A percentile compares a stretch with the other conserved stretches of the same genome.
These are phyloP conservation scores for Cladobotryum protrusum DNA, from an alignment of 2,329 filamentous ascomycete genomes.

Conservation along the genomic window DNA sequence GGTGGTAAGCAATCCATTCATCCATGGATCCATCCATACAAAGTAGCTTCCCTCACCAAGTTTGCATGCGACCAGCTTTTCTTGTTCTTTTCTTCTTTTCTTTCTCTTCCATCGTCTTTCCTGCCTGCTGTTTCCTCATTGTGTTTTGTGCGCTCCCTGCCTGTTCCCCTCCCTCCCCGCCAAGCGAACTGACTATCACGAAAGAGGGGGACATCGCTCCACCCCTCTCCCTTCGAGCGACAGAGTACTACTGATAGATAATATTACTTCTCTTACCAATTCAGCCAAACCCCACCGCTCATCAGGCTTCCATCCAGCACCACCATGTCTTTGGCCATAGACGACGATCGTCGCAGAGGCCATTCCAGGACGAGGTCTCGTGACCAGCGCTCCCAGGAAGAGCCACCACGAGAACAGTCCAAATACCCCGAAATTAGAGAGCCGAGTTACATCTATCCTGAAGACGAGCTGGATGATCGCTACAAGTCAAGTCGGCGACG, in stretches of 20 bases:
- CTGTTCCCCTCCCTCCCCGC: no score
- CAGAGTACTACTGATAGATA: no score
- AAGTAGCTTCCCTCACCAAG: no score
- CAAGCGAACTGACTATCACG: no score
- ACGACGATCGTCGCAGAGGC: slow-evolving; percentile 37
- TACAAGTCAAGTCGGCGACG: slow-evolving; percentile 25
- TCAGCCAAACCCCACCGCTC: neutral
- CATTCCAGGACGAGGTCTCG: slow-evolving; percentile 44
- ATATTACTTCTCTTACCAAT: neutral
- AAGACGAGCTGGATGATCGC: slow-evolving; percentile 36
- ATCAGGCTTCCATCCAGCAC: neutral
- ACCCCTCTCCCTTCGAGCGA: neutral
- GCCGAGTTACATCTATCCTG: slow-evolving; percentile 35
- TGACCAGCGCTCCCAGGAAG: slow-evolving; percentile 27
- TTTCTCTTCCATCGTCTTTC: neutral
- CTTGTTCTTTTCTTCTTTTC: neutral
- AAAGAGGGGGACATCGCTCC: neutral
- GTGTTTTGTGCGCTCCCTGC: no score
- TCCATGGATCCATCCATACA: no score
- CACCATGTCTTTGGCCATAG: slow-evolving; percentile 47
- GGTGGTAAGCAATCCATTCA: no score
- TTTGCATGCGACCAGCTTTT: neutral
- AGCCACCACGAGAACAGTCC: slow-evolving; percentile 24
- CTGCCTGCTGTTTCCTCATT: neutral
- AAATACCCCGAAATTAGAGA: slow-evolving; percentile 36